Conservation (phyloP, 1,139 yeast species). For the Meyerozyma guilliermondii region DNA sequence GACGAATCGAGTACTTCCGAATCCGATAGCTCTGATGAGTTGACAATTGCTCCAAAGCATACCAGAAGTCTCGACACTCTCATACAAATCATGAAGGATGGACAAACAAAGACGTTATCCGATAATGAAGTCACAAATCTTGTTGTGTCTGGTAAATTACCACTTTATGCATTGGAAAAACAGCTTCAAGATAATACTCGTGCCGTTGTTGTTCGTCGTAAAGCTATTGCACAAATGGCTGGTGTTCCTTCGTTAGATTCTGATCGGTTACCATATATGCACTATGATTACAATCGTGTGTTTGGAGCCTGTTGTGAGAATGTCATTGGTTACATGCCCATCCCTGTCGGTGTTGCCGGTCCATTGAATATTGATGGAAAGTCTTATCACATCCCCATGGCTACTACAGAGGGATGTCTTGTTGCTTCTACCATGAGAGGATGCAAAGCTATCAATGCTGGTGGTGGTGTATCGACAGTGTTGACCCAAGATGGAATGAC, state of each 20-base stretch:
- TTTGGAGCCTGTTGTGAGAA: constrained; percentile 99
- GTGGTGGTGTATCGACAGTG: constrained; percentile 93
- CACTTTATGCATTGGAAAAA: constrained; percentile 90
- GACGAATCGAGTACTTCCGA: constrained; percentile 6
- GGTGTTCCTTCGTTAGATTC: constrained; percentile 76
- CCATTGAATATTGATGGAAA: constrained; percentile 87
- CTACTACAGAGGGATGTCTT: constrained; percentile 97
- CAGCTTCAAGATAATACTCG: constrained; percentile 82
- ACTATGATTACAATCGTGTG: constrained; percentile 92
- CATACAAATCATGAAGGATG: constrained; percentile 59
- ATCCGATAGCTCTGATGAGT: constrained; percentile 15
- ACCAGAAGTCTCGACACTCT: constrained; percentile 56
- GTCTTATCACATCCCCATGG: constrained; percentile 93
- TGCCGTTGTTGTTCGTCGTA: constrained; percentile 91
- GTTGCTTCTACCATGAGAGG: constrained; percentile 99
- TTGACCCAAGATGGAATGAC: constrained; percentile 98
- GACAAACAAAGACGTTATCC: constrained; percentile 59
- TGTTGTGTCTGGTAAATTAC: constrained; percentile 73
- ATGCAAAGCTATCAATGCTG: constrained; percentile 95
- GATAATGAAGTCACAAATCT: constrained; percentile 73
- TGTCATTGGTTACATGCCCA: constrained; percentile 92
- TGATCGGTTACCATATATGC: constrained; percentile 67
- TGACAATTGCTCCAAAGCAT: constrained; percentile 22
- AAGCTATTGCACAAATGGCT: constrained; percentile 79
- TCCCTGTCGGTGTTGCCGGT: constrained; percentile 98